Evolutionary conservation across 139 green algal genomes (phyloP).

Genomic region (Chloropicon primus): DNA sequence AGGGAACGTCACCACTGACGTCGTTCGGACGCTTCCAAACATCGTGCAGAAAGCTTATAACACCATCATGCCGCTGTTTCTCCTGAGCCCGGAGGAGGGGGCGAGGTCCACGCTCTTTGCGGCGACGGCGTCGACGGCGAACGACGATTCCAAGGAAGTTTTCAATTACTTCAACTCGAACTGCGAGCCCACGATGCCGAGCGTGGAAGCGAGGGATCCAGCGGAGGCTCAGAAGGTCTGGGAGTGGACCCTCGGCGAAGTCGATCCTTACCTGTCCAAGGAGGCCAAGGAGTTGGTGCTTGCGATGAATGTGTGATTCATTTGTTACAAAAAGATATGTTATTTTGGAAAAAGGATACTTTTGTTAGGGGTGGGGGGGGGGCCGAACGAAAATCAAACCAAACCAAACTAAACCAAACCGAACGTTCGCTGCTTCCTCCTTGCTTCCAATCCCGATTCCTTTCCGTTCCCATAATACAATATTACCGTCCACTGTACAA

Average conservation of each 20-base stretch:
- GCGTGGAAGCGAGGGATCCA: conserved; percentile 17
- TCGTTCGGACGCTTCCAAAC: conserved; percentile 50
- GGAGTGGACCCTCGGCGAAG: conserved; percentile 24
- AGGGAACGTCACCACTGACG: conserved; percentile 61
- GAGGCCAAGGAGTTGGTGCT: neutral
- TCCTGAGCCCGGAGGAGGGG: conserved; percentile 58
- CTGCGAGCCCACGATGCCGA: conserved; percentile 22
- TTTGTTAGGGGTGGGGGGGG: too few species aligned
- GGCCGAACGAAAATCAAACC: too few species aligned
- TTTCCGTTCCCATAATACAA: too few species aligned
- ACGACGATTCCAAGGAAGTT: neutral
- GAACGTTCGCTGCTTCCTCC: too few species aligned
- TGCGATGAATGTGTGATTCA: neutral
- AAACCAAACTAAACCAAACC: too few species aligned
- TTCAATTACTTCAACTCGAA: conserved; percentile 40
- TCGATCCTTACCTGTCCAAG: neutral
- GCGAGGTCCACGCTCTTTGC: conserved; percentile 32
- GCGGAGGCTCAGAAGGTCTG: conserved; percentile 39
- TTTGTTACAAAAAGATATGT: too few species aligned
- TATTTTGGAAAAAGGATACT: too few species aligned
- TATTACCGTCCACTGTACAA: too few species aligned
- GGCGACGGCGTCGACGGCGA: conserved; percentile 28
- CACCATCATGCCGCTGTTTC: conserved; percentile 36
- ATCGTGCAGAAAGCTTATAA: conserved; percentile 38
- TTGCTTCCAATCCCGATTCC: too few species aligned